Evolutionary conservation across 768 basidiomycete genomes (phyloP), one percentile per base, ranked within the genome.

Genomic region (Macrolepiota dolichaula): DNA sequence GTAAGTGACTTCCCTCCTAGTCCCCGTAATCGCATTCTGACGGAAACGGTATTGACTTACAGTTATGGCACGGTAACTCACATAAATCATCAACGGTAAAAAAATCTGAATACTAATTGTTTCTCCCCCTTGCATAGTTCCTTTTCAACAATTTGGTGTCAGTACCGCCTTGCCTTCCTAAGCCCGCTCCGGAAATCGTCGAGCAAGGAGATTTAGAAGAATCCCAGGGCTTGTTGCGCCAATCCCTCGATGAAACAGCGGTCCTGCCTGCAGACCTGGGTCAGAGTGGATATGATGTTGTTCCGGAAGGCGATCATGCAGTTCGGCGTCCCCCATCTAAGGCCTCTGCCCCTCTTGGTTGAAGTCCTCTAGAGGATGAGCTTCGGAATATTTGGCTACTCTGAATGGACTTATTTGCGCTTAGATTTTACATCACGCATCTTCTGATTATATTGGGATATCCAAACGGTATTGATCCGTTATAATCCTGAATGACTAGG

Each of bases 51-150:
- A 57, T 55, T 51, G 57, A 44, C 29, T 55, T 17, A 57, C 65
- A 93, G 91, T 61, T 96, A 96, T 71, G 94, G 94, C 70, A 96
- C 94, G 69, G 90, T 92, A 64, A 71, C 79, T 74, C n/a, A n/a
- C n/a, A 19, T 46, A 54, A 59, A 56, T 55, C 66, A 57, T 51
- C 57, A 25, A 60, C 57, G 62, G 53, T 61, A 9, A 37, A 9
- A 25, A 47, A 15, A 15, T 29, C 54, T 51, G 19, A 46, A 12
- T 40, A 54, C 57, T 50, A 51, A 24, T 35, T 58, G 69, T 57
- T 67, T 52, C 40, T 19, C 51, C 55, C 22, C 55, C 55, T 27
- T 59, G n/a, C 68, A 35, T 67, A 92, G 83, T 96, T 96, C 81
- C 78, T 94, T 44, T 98, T 96, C 79, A 97, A 97, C 76, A 87